Evolutionary conservation across 257 asterid species (phyloP), one percentile per base, ranked within the genome.

Genomic region (Nemophila menziesii): DNA sequence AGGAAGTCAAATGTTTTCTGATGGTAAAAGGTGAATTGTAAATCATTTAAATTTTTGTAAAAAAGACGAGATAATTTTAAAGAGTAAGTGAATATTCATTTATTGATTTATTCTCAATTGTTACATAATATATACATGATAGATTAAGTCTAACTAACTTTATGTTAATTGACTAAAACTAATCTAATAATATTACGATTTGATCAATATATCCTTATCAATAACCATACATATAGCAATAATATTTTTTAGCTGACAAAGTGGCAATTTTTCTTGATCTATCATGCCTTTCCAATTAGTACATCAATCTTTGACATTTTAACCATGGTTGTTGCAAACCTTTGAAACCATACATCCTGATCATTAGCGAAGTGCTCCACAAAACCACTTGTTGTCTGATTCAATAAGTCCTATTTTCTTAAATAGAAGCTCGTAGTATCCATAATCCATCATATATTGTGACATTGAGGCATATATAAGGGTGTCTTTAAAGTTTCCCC

Each of bases 221-320:
- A n/a, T n/a, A n/a, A n/a, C n/a, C n/a, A n/a, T n/a, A n/a, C n/a
- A n/a, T n/a, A n/a, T n/a, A n/a, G n/a, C n/a, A n/a, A n/a, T n/a
- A n/a, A n/a, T n/a, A n/a, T n/a, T n/a, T 42, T 33, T 61, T 20
- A 43, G 57, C 76, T 80, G 24, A 73, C 77, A 50, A 49, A 53
- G 48, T 62, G 68, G 59, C 90, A 81, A 37, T 74, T 75, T 60
- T 46, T 74, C 71, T 85, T 67, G 61, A 80, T 61, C 39, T 81
- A 70, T 41, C 85, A 85, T 34, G 68, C 58, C 33, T 71, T 39
- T 21, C 85, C 85, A 0, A 77, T 64, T 17, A 74, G 81, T 48
- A 74, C 82, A 17, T 63, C 74, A 5, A 57, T 19, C 43, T 50
- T 57, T 24, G 76, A 73, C 34, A 81, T 13, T 41, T 63, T 74